These are phyloP conservation scores for Lichtheimia hyalospora DNA, from an alignment of 371 early-diverging fungal genomes.

Conservation along the genomic window DNA sequence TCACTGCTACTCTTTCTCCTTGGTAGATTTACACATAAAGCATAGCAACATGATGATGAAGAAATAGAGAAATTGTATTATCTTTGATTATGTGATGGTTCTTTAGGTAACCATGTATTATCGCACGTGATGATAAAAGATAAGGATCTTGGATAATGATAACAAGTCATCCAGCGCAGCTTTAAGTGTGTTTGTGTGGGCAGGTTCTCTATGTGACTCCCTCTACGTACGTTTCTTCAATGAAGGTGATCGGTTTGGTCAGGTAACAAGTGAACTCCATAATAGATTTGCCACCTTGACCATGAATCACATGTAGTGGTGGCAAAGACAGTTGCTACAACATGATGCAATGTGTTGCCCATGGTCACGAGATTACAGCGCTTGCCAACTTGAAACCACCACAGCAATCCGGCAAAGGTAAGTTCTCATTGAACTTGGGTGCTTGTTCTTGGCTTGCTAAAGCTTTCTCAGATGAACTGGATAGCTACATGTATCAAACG, in stretches of 20 bases:
- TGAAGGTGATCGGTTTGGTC: slow-evolving; percentile 42
- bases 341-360: slow-evolving; percentile 92
- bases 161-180: no score
- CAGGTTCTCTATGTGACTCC: no score
- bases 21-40: no score
- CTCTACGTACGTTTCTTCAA: not conserved
- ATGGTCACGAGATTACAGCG: slow-evolving; percentile 94
- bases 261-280: slow-evolving; percentile 20
- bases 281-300: not conserved
- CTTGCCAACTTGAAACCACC: slow-evolving; percentile 94
- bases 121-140: no score
- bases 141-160: no score
- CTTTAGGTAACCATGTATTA: no score
- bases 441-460: not conserved
- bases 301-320: slow-evolving; percentile 68
- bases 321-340: slow-evolving; percentile 99
- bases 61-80: no score
- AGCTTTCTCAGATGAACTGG: slow-evolving; percentile 77
- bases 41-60: no score
- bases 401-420: slow-evolving; percentile 61
- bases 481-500: slow-evolving; percentile 99
- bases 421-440: not conserved
- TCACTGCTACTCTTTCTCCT: no score
- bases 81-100: no score
- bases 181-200: no score